These are phyloP conservation scores for Cryptosporidium andersoni DNA, from an alignment of 169 alveolate species.

Conservation along the genomic window DNA sequence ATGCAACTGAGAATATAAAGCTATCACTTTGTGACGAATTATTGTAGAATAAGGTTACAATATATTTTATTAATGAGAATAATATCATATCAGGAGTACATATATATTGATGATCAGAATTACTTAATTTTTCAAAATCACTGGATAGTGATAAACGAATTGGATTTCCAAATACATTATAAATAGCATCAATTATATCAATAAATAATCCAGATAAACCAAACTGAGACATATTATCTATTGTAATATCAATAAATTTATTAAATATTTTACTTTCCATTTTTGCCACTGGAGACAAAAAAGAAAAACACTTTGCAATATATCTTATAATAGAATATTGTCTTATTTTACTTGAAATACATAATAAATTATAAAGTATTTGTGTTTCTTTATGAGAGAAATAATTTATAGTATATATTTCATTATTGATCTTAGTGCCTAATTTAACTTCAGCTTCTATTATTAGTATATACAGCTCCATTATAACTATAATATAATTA, in stretches of 20 bases:
- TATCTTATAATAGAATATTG: background rate
- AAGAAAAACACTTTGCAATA: slow-evolving; percentile 16
- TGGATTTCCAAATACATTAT: slow-evolving; percentile 30
- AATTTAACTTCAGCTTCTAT: no score
- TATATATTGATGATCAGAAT: no score
- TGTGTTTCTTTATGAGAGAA: no score
- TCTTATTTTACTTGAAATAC: no score
- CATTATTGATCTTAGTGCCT: no score
- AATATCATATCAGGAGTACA: background rate
- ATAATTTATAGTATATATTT: no score
- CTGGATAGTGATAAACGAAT: no score
- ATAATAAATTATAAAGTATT: background rate
- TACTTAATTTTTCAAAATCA: no score
- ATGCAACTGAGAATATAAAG: background rate
- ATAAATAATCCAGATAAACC: slow-evolving; percentile 5
- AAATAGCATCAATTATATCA: slow-evolving; percentile 31
- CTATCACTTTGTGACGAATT: no score
- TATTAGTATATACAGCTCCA: no score
- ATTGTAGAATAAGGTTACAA: background rate
- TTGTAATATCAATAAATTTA: slow-evolving; percentile 4
- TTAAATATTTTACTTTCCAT: slow-evolving; percentile 2
- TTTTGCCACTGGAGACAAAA: slow-evolving; percentile 7
- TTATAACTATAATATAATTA: no score
- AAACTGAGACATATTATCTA: background rate
- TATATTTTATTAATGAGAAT: slow-evolving; percentile 18